Conservation (phyloP, 177 flowering plant species). For the Vitis hybrid region DNA sequence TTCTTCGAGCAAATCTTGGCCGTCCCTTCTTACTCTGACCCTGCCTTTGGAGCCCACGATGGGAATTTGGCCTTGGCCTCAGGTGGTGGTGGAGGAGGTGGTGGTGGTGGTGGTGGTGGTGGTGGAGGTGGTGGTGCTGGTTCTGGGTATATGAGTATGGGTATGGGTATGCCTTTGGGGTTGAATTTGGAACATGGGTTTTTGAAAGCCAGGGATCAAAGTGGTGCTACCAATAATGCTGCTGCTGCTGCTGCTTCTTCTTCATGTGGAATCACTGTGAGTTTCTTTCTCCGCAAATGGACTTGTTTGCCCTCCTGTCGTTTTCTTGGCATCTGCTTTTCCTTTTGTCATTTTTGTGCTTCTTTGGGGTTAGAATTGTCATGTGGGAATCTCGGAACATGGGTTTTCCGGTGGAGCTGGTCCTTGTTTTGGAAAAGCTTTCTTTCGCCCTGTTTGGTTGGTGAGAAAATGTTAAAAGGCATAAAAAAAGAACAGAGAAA, state of each 20-base stretch:
- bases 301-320: background rate
- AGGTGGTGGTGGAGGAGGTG: conserved; percentile 1
- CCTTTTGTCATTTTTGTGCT: background rate
- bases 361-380: background rate
- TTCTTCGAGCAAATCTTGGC: conserved; percentile 60
- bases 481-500: no score
- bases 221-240: conserved; percentile 18
- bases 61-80: no score
- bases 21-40: conserved; percentile 17
- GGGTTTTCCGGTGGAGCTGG: background rate
- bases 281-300: background rate
- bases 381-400: background rate
- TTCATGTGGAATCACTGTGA: conserved; percentile 18
- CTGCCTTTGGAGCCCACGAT: background rate
- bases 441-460: background rate
- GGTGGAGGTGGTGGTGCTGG: conserved; percentile 18
- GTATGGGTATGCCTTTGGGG: conserved; percentile 46
- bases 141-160: conserved; percentile 23
- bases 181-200: conserved; percentile 77
- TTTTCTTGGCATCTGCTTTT: background rate
- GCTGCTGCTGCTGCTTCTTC: conserved; percentile 24
- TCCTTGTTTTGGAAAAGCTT: background rate
- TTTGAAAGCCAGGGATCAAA: conserved; percentile 42
- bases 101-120: background rate
- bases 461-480: background rate